Evolutionary conservation across 2,329 filamentous ascomycete species (phyloP).

Genomic region (Ambrosiella beaveri): DNA sequence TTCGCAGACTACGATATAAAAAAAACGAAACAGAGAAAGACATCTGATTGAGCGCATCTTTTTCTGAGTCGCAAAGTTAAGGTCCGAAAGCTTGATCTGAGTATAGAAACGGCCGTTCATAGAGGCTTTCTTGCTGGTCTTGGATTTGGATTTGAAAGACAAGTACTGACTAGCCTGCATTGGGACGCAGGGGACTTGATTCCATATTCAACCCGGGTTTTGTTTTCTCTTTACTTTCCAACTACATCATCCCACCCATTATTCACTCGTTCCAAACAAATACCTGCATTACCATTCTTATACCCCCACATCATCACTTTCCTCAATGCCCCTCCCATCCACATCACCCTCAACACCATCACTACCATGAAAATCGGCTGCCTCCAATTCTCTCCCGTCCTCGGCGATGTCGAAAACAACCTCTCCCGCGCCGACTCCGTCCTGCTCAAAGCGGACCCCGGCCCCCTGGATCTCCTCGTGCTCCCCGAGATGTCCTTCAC

Average conservation of each 20-base stretch:
- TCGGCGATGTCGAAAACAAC: constrained; percentile 55
- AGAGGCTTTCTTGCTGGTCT: too few relatives aligned
- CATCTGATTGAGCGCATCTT: too few relatives aligned
- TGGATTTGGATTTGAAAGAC: too few relatives aligned
- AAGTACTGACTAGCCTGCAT: too few relatives aligned
- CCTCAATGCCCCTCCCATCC: neutral
- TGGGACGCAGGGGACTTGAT: too few relatives aligned
- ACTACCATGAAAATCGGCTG: constrained; percentile 48
- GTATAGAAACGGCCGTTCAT: too few relatives aligned
- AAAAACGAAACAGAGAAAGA: too few relatives aligned
- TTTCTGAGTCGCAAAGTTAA: too few relatives aligned
- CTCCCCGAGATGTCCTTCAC: constrained; percentile 63
- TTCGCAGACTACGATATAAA: too few relatives aligned
- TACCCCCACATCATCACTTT: neutral
- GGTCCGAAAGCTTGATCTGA: too few relatives aligned
- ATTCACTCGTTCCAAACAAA: neutral
- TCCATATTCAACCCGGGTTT: too few relatives aligned
- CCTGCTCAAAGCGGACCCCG: constrained; percentile 27
- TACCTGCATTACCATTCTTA: neutral
- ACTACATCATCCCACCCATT: neutral
- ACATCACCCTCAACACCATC: neutral
- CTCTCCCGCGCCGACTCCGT: constrained; percentile 49
- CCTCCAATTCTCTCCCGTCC: constrained; percentile 53
- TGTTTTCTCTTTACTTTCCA: too few relatives aligned
- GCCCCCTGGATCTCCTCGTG: constrained; percentile 42